Conservation (phyloP, 176 grass and related monocot genomes). For the Avena eriantha region DNA sequence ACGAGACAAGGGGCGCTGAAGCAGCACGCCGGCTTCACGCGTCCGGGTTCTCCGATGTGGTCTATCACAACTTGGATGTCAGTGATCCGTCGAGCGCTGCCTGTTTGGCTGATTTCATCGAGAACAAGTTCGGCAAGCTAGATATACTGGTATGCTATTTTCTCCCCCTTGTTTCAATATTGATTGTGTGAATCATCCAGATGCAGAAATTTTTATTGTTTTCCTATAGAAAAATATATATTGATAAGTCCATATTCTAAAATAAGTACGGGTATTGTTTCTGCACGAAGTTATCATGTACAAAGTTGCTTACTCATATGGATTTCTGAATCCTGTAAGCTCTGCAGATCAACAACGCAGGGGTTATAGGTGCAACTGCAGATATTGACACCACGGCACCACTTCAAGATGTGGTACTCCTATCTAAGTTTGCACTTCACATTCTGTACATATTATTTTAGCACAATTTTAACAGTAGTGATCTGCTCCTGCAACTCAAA, state of each 20-base stretch:
- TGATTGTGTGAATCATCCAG: no score
- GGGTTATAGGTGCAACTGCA: slow-evolving; percentile 41
- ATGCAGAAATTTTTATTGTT: no score
- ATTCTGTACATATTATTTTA: neutral
- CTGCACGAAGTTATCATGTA: neutral
- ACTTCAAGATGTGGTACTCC: slow-evolving; percentile 36
- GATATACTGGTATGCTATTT: slow-evolving; percentile 42
- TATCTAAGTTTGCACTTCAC: neutral
- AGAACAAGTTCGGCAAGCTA: slow-evolving; percentile 59
- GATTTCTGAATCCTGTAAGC: neutral
- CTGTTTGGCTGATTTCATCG: slow-evolving; percentile 47
- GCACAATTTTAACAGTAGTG: neutral
- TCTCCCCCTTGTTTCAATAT: neutral
- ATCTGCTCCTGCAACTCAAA: neutral
- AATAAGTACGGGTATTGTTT: neutral
- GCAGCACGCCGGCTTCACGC: slow-evolving; percentile 44
- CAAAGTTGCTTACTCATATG: neutral
- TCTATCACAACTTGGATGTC: slow-evolving; percentile 59
- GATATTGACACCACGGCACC: slow-evolving; percentile 17
- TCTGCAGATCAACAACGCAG: slow-evolving; percentile 57
- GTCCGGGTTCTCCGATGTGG: slow-evolving; percentile 19
- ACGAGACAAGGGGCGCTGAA: slow-evolving; percentile 46
- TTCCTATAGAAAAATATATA: slow-evolving; percentile 18
- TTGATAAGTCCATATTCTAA: neutral
- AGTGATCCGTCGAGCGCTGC: slow-evolving; percentile 37